Percentiles rank a stretch among this genome's conserved stretches.
phyloP scores from a whole-genome alignment of 371 early-diverging fungal genomes.

The Smittium culicis region DNA sequence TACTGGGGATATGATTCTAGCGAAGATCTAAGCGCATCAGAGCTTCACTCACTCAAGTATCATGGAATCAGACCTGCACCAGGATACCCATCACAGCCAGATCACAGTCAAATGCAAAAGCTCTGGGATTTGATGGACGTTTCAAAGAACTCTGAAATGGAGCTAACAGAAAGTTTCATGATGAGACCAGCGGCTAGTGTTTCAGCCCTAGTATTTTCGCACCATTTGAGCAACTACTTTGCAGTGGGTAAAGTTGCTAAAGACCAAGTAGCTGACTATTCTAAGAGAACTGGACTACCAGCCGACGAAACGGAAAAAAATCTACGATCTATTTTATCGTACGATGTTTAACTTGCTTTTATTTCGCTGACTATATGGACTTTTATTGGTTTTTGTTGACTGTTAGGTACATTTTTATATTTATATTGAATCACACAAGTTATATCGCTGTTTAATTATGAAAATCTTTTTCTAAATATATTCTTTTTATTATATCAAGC shows the following conservation, averaged over 20 bases:
- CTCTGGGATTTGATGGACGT: constrained; percentile 78
- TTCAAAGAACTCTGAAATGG: constrained; percentile 60
- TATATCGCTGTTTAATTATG: too few species aligned
- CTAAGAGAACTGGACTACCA: constrained; percentile 54
- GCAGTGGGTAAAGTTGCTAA: constrained; percentile 83
- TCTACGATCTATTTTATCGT: constrained; percentile 69
- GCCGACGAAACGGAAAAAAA: constrained; percentile 66
- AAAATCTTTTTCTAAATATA: too few species aligned
- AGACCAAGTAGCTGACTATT: constrained; percentile 70
- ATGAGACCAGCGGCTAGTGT: constrained; percentile 86
- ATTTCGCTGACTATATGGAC: too few species aligned
- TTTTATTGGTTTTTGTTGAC: too few species aligned
- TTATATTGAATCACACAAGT: too few species aligned
- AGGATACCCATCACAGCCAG: constrained; percentile 76
- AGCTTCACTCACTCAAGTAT: constrained; percentile 74
- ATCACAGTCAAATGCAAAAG: constrained; percentile 78
- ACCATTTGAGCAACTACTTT: constrained; percentile 69
- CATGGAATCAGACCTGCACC: constrained; percentile 88
- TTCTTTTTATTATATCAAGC: too few species aligned
- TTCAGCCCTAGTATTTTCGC: constrained; percentile 59
- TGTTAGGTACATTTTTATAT: too few species aligned
- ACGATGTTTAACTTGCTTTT: too few species aligned
- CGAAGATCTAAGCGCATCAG: constrained; percentile 51
- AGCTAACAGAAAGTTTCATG: constrained; percentile 73
- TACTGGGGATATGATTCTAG: constrained; percentile 76